Evolutionary conservation across 2,329 filamentous ascomycete genomes (phyloP).

Genomic region (Penicillium concentricum): DNA sequence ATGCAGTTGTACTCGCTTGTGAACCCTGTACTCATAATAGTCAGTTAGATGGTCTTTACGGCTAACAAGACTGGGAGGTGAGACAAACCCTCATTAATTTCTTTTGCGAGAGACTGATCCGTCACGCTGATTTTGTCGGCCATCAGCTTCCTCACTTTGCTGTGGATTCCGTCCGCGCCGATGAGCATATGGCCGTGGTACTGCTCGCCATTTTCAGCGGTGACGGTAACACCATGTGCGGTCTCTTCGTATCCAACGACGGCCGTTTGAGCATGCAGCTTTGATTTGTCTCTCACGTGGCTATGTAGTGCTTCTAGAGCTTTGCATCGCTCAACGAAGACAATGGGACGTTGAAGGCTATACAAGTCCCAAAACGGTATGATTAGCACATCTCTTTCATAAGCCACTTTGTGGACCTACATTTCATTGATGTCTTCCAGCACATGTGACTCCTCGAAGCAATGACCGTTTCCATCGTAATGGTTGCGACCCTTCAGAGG

Average conservation of each 20-base stretch:
- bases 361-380: neutral
- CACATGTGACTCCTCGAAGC: constrained; percentile 8
- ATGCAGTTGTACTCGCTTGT: constrained; percentile 26
- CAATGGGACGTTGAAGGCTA: constrained; percentile 14
- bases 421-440: constrained; percentile 4
- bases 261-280: constrained; percentile 7
- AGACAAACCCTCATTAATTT: constrained; percentile 5
- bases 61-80: neutral
- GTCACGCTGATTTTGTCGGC: constrained; percentile 12
- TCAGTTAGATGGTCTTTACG: neutral
- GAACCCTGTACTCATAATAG: constrained; percentile 1
- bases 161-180: constrained; percentile 44
- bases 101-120: neutral
- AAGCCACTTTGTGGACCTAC: neutral
- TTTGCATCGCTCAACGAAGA: constrained; percentile 21
- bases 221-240: constrained; percentile 25
- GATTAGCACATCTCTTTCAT: neutral
- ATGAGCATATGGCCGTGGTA: constrained; percentile 36
- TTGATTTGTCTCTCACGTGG: constrained; percentile 15
- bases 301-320: constrained; percentile 16
- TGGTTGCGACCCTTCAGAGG: constrained; percentile 8
- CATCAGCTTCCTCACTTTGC: constrained; percentile 35
- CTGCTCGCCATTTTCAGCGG: constrained; percentile 33
- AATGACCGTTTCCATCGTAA: constrained; percentile 7
- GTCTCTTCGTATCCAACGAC: constrained; percentile 12